These are phyloP conservation scores for Scedosporium aurantiacum DNA, from an alignment of 2,329 filamentous ascomycete genomes.

Conservation along the genomic window DNA sequence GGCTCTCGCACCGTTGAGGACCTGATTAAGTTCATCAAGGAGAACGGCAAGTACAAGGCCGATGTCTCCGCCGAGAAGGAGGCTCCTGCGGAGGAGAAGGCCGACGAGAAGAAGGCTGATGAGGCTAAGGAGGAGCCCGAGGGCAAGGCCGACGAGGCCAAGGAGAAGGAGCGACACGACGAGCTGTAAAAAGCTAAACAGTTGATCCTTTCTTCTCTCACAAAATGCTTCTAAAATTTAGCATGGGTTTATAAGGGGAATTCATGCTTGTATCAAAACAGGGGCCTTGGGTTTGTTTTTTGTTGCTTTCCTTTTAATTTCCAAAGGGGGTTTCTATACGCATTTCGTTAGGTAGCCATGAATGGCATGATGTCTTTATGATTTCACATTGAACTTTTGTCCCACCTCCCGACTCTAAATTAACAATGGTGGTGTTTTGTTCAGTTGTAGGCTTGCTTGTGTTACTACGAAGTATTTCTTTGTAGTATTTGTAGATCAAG, in stretches of 20 bases:
- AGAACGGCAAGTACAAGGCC: conserved; percentile 85
- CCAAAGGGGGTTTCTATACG: conserved; percentile 3
- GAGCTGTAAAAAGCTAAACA: conserved; percentile 56
- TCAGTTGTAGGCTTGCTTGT: too few species aligned
- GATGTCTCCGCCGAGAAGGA: conserved; percentile 48
- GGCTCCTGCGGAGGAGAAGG: conserved; percentile 43
- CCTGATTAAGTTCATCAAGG: conserved; percentile 81
- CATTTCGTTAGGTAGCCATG: conserved; percentile 4
- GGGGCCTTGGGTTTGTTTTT: conserved; percentile 3
- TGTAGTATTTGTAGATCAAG: too few species aligned
- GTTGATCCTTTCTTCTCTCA: neutral
- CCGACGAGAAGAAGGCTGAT: conserved; percentile 35
- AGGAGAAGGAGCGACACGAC: conserved; percentile 42
- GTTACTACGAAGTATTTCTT: too few species aligned
- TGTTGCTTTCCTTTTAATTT: conserved; percentile 6
- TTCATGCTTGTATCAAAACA: conserved; percentile 8
- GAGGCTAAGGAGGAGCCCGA: conserved; percentile 25
- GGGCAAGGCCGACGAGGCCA: conserved; percentile 29
- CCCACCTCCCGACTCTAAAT: neutral
- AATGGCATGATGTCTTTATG: conserved; percentile 2
- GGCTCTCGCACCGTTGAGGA: conserved; percentile 86
- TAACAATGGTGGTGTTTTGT: too few species aligned
- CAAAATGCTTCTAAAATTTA: neutral
- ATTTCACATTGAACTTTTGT: neutral
- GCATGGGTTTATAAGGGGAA: conserved; percentile 4